Conservation (phyloP, 306 rosid species). For the Begonia loranthoides region DNA sequence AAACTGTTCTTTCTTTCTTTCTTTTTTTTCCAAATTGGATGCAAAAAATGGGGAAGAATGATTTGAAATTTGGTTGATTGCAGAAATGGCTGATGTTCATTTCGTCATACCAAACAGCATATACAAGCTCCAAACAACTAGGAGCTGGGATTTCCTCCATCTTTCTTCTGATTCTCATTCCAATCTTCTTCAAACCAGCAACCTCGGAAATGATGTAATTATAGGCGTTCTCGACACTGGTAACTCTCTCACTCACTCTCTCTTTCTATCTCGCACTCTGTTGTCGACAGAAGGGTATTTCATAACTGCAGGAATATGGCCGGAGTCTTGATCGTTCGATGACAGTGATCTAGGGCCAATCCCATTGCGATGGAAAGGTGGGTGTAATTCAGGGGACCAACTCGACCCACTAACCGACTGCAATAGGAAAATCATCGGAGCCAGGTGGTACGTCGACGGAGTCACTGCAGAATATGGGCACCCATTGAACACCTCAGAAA, state of each 20-base stretch:
- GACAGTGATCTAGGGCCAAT: slow-evolving; percentile 29
- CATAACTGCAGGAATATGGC: slow-evolving; percentile 30
- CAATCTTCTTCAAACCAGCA: slow-evolving; percentile 13
- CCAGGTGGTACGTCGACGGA: slow-evolving; percentile 32
- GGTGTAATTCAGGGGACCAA: slow-evolving; percentile 24
- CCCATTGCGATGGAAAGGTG: slow-evolving; percentile 32
- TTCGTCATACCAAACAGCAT: slow-evolving; percentile 27
- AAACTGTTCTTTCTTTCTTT: neutral
- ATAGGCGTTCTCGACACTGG: slow-evolving; percentile 40
- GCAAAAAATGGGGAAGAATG: too few species aligned
- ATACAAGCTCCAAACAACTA: slow-evolving; percentile 27
- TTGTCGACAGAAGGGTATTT: neutral
- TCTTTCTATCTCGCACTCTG: neutral
- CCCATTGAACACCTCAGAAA: slow-evolving; percentile 14
- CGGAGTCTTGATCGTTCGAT: slow-evolving; percentile 28
- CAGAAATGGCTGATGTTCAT: slow-evolving; percentile 24
- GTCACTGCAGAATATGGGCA: slow-evolving; percentile 28
- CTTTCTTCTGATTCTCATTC: slow-evolving; percentile 15
- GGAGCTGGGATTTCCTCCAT: slow-evolving; percentile 43
- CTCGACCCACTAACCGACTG: slow-evolving; percentile 21
- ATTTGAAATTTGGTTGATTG: slow-evolving; percentile 3
- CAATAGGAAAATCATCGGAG: slow-evolving; percentile 31
- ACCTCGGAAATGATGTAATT: slow-evolving; percentile 24
- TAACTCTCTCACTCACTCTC: slow-evolving; percentile 1
- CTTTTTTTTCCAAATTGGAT: neutral